Base-by-base conservation (phyloP, 129 eudicot genomes). In the Flaveria trinervia region DNA sequence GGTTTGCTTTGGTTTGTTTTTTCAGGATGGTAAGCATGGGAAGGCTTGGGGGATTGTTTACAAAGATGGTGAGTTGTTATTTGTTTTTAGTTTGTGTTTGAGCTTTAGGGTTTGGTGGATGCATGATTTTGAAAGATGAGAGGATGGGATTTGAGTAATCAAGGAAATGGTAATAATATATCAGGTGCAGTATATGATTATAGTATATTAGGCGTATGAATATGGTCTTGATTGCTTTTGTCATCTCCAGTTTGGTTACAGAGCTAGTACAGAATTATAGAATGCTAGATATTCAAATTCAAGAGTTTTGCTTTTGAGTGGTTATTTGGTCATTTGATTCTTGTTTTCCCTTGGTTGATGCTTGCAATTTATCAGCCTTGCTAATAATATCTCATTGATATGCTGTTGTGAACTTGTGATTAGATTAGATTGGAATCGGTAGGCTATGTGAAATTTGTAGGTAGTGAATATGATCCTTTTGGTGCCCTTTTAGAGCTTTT, bases 21-120 rank as follows among this genome's bases (percentile, higher is more conserved):
- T 79, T 87, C 87, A 90, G 98, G 98, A 93, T 79, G 98, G 98
- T 14, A 84, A 86, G 78, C 98, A 93, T 49, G 98, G 98, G 61
- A 80, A 80, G 71, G 80, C 84, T 66, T 80, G 84, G 84, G 84
- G 98, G 60, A 81, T 93, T 66, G 97, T 90, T 74, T 85, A 88
- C 76, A 88, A 82, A 76, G 88, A 85, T 41, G 97, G 98, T 93
- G 85, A 81, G 86, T 86, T 22, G 18, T 28, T 55, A 30, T 15
- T 16, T 70, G 65, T 57, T 76, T 59, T 39, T 36, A 1, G 51
- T 55, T 74, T 44, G 41, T 36, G 39, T 25, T 48, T 18, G 50
- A 11, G 59, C 12, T 41, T 52, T 25, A 66, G 7, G 79, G 75
- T 36, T 56, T 55, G 10, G 3, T 25, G 17, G 70, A 45, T 48